These are phyloP conservation scores for Pezicula radicicola DNA, from an alignment of 2,329 filamentous ascomycete species.

Conservation along the genomic window DNA sequence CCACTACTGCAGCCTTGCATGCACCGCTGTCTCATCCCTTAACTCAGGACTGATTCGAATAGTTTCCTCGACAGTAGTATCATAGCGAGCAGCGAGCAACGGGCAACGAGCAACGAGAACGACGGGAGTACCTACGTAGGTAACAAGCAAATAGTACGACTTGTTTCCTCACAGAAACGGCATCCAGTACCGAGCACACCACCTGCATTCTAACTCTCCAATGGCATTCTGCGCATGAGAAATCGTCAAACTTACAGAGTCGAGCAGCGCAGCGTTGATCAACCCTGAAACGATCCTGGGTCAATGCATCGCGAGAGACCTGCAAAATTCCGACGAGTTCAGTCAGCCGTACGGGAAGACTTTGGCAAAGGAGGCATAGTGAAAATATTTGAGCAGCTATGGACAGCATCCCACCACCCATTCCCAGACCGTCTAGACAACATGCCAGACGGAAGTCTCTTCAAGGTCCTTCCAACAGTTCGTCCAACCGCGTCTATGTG, in stretches of 20 bases:
- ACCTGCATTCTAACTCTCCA: slow-evolving; percentile 14
- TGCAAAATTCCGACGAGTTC: slow-evolving; percentile 4
- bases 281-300: slow-evolving; percentile 18
- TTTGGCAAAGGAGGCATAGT: slow-evolving; percentile 8
- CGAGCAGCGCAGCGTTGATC: slow-evolving; percentile 9
- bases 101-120: too few species aligned
- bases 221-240: slow-evolving; percentile 17
- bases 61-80: too few species aligned
- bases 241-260: slow-evolving; percentile 17
- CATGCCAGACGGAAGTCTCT: slow-evolving; percentile 26
- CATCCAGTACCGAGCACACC: neutral
- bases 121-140: too few species aligned
- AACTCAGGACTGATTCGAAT: too few species aligned
- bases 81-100: too few species aligned
- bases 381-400: slow-evolving; percentile 17
- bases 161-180: slow-evolving; percentile 1
- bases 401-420: slow-evolving; percentile 22
- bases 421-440: slow-evolving; percentile 23
- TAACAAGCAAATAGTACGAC: neutral
- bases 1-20: too few species aligned
- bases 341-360: slow-evolving; percentile 6
- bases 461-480: slow-evolving; percentile 21
- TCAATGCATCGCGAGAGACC: slow-evolving; percentile 23
- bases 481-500: slow-evolving; percentile 26
- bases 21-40: too few species aligned